Evolutionary conservation across 73 alveolate genomes (phyloP), one percentile per base, ranked within the genome.

Genomic region (Paramecium primaurelia): DNA sequence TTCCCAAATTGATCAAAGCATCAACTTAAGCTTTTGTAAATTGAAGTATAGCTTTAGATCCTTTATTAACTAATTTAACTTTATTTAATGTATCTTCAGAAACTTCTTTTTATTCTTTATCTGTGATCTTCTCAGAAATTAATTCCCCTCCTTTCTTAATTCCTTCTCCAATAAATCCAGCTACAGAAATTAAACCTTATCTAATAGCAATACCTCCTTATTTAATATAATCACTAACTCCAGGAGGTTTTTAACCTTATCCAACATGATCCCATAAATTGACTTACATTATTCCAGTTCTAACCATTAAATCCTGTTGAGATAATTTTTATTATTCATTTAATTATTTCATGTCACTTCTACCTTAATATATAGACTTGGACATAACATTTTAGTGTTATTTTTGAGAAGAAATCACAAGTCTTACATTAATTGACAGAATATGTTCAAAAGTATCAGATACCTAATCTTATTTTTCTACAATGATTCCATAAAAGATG

Each of bases 191-290:
- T 44, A 80, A 80, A 16, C 91, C 91, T 25, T 80, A 34, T 80
- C 91, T 80, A 25, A 80, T 47, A 32, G 58, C 47, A 47, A 18
- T 80, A 12, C 91, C 91, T 25, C 91, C 91, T 80, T 80, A 25
- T 47, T 80, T 44, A 4, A 80, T 45, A 20, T 80, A 80, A 28
- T 80, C 91, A 14, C 91, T 44, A 2, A 80, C 44, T 45, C 77
- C 73, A 25, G 71, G 71, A 18, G 36, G 32, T 49, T 80, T 80
- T 16, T 80, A 32, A 38, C 91, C 91, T 45, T 40, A 7, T 22
- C 91, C 91, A 32, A 80, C 91, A 45, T 80, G 71, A 26, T 80
- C 73, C 91, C 91, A 80, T 49, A 80, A 45, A 80, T 80, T 80
- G 10, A 80, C 91, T 32, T 80, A 10, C 44, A 28, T 40, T 80